Base-by-base conservation (phyloP, 2,329 filamentous ascomycete genomes). In the Ceratocystis cacaofunesta region DNA sequence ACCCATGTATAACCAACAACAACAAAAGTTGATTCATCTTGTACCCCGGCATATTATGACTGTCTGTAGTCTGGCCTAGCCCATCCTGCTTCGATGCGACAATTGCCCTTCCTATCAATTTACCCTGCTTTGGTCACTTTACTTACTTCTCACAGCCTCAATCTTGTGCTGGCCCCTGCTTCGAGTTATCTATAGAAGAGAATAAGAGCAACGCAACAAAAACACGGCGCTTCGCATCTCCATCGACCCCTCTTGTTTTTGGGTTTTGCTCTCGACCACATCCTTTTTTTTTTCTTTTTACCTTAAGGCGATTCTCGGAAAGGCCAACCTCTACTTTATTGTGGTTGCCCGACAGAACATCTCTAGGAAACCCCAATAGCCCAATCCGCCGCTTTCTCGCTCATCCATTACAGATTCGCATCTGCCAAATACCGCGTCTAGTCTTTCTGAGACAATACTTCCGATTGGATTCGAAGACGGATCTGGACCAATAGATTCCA, bases 61-160 rank as follows among this genome's bases (percentile, higher is more conserved):
- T 58, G 55, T 28, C 36, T 5, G 15, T 58, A n/a, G 55, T 19
- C 30, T 58, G 12, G 55, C 3, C 55, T 32, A 36, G 17, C 25
- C 7, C 25, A 36, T 58, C 28, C 55, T 58, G 17, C 28, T 17
- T 25, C 17, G 17, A 36, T 58, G 5, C 30, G 22, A n/a, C 2
- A 17, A 8, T 8, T 19, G 15, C 19, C 6, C 10, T 57, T 12
- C 22, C 32, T 8, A 25, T 22, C 7, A 5, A 17, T 30, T 15
- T 36, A 17, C 30, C 5, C 3, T 58, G 55, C 55, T 58, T 10
- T 57, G 28, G 52, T 17, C 28, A 58, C 55, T 36, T 57, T 12
- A 57, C 52, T 30, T 32, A 36, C 55, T 32, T 58, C 15, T n/a
- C 55, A 58, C 30, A 58, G 55, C 55, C 55, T 58, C 55, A 58